These are phyloP conservation scores for Taphrina deformans DNA, from an alignment of 1,139 yeast species.

Conservation along the genomic window DNA sequence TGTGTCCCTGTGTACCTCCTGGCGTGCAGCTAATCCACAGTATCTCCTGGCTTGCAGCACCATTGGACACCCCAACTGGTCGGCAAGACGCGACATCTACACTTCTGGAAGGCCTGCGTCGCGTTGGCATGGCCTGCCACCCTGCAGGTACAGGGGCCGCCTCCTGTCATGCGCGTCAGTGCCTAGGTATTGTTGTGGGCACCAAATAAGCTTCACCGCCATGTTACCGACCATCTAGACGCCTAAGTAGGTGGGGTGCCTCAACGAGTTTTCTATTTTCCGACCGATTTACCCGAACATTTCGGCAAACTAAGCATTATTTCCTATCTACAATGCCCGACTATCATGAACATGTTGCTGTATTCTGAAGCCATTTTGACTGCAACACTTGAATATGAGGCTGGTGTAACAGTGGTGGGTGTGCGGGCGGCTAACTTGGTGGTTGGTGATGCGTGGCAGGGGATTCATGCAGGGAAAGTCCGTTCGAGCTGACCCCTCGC, in stretches of 20 bases:
- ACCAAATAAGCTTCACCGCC: neutral
- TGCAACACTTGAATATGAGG: too few relatives aligned
- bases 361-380: too few relatives aligned
- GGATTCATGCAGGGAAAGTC: neutral
- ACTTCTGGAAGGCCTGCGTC: neutral
- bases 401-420: neutral
- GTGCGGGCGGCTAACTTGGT: neutral
- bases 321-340: too few relatives aligned
- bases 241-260: too few relatives aligned
- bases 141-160: conserved; percentile 1
- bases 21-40: conserved; percentile 1
- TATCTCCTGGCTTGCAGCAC: conserved; percentile 4
- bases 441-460: neutral
- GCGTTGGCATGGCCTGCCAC: neutral
- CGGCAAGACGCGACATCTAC: neutral
- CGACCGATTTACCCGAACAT: too few relatives aligned
- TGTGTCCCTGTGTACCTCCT: conserved; percentile 5
- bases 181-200: conserved; percentile 3
- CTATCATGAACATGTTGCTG: too few relatives aligned
- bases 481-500: neutral
- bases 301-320: too few relatives aligned
- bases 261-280: too few relatives aligned
- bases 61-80: too few relatives aligned
- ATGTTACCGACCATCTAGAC: too few relatives aligned
- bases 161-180: conserved; percentile 6